Evolutionary conservation across 306 rosid species (phyloP).

Genomic region (Cucurbita ficifolia): DNA sequence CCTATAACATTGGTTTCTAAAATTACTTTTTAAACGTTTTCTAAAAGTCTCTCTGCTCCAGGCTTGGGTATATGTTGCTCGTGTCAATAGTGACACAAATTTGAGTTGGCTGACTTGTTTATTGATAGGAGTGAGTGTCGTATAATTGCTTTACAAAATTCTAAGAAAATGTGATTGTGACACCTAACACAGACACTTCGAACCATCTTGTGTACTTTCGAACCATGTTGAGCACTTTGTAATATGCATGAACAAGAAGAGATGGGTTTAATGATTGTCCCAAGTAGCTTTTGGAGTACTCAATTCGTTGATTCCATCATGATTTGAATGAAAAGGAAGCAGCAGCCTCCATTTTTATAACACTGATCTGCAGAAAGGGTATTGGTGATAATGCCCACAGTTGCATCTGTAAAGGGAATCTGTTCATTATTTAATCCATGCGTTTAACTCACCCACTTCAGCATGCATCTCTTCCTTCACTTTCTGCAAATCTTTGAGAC

Average conservation of each 20-base stretch:
- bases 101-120: no score
- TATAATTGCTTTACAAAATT: no score
- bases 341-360: background rate
- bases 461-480: background rate
- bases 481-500: background rate
- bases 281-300: background rate
- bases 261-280: background rate
- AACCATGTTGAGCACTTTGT: background rate
- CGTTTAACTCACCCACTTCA: background rate
- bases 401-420: background rate
- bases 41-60: no score
- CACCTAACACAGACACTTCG: background rate
- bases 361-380: background rate
- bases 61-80: no score
- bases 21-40: no score
- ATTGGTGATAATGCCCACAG: background rate
- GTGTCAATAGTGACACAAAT: no score
- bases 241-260: background rate
- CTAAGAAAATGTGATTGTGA: no score
- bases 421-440: background rate
- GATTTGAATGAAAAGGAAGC: conserved; percentile 1
- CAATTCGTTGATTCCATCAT: background rate
- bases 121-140: no score
- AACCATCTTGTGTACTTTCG: background rate
- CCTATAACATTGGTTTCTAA: no score